Evolutionary conservation across 2,329 filamentous ascomycete species (phyloP).

Genomic region (Colletotrichum sublineola): DNA sequence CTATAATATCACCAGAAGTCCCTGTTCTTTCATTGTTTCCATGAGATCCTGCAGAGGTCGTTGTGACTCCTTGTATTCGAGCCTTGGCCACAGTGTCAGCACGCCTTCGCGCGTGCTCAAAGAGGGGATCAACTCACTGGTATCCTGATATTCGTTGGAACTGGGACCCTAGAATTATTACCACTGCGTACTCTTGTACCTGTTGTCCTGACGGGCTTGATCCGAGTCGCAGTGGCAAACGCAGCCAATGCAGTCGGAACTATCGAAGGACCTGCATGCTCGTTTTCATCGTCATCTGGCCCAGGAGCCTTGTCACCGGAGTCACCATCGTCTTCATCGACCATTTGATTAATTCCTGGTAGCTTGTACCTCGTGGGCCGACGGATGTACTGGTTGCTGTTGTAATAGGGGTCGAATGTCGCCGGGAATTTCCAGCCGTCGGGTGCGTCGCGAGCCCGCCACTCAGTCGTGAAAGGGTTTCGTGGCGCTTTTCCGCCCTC

Average conservation of each 20-base stretch:
- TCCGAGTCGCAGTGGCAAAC: background rate
- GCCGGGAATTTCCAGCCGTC: conserved; percentile 8
- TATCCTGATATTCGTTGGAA: background rate
- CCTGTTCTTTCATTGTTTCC: background rate
- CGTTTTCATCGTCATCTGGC: background rate
- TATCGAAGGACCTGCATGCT: background rate
- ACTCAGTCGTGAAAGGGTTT: conserved; percentile 42
- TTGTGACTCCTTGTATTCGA: background rate
- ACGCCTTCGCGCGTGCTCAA: background rate
- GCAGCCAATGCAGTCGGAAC: conserved; percentile 8
- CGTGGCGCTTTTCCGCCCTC: conserved; percentile 32
- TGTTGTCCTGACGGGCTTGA: background rate
- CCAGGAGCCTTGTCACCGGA: background rate
- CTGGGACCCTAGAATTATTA: background rate
- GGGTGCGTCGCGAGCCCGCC: conserved; percentile 23
- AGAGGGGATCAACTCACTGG: background rate
- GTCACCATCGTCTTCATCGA: background rate
- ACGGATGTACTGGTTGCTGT: conserved; percentile 39
- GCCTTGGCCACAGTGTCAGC: background rate
- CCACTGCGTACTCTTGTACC: background rate
- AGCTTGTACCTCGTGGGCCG: conserved; percentile 20
- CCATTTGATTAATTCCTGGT: conserved; percentile 4
- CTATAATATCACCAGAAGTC: background rate
- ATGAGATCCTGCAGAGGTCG: background rate
- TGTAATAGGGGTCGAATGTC: conserved; percentile 34